Conservation (phyloP, 2,329 filamentous ascomycete species). For the Samsoniella hepiali region DNA sequence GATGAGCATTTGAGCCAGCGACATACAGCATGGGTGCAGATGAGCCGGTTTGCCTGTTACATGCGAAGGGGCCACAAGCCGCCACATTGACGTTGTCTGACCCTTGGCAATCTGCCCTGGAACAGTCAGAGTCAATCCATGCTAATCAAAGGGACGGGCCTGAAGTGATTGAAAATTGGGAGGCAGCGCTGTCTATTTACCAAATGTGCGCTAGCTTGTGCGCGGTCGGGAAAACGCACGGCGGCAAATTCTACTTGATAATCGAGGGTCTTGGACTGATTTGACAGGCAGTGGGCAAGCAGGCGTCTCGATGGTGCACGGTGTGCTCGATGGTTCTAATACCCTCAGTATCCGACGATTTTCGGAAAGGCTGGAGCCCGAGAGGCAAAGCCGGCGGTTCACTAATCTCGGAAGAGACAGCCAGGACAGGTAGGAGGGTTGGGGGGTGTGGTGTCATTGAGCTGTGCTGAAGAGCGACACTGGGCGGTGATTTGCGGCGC, state of each 20-base stretch:
- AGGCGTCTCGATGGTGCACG: not conserved
- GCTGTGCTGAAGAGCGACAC: not conserved
- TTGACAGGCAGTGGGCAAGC: not conserved
- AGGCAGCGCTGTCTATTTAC: not conserved
- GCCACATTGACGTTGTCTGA: not conserved
- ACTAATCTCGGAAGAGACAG: constrained; percentile 12
- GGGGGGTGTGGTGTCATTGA: constrained; percentile 8
- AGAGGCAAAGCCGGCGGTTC: constrained; percentile 2
- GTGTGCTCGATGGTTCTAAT: not conserved
- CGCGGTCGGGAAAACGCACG: not conserved
- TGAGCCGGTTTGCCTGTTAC: not conserved
- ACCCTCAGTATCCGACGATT: constrained; percentile 7
- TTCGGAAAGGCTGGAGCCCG: constrained; percentile 11
- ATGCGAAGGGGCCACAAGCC: not conserved
- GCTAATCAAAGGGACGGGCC: not conserved
- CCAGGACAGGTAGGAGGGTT: constrained; percentile 3
- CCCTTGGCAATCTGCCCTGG: not conserved
- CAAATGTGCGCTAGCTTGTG: not conserved
- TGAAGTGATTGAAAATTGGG: not conserved
- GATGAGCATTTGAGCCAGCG: not conserved
- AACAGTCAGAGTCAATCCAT: not conserved
- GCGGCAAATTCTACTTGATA: not conserved
- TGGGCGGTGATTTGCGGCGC: constrained; percentile 10
- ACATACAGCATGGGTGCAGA: not conserved
- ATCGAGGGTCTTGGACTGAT: not conserved